Conservation (phyloP, 2,329 filamentous ascomycete species). For the Simplicillium aogashimaense region DNA sequence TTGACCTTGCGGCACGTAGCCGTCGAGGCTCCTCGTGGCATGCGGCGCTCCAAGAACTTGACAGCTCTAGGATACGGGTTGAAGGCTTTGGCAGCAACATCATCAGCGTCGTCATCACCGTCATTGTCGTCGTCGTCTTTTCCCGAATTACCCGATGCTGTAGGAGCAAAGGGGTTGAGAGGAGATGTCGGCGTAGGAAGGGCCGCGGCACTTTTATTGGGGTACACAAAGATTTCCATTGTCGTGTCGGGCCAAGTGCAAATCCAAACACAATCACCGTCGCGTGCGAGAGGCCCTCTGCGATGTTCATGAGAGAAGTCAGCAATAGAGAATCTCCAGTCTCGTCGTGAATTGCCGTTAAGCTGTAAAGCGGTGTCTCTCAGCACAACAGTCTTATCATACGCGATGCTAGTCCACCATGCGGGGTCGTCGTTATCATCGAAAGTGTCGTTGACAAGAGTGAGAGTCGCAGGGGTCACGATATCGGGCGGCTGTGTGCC, state of each 20-base stretch:
- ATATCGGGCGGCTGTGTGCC: constrained; percentile 44
- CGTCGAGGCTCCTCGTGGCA: constrained; percentile 16
- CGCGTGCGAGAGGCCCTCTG: constrained; percentile 16
- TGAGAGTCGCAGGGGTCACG: constrained; percentile 24
- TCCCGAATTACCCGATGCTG: background rate
- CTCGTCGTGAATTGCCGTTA: constrained; percentile 15
- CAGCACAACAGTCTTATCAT: constrained; percentile 48
- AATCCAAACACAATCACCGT: constrained; percentile 46
- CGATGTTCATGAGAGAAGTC: too few relatives aligned
- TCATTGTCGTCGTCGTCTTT: constrained; percentile 3
- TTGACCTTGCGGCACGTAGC: constrained; percentile 39
- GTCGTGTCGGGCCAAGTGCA: constrained; percentile 47
- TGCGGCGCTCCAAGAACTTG: constrained; percentile 45
- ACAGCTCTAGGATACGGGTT: constrained; percentile 38
- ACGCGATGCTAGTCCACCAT: constrained; percentile 40
- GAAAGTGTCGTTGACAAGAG: constrained; percentile 41
- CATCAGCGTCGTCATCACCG: too few relatives aligned
- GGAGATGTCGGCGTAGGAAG: constrained; percentile 1
- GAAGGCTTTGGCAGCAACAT: background rate
- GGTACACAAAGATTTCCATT: constrained; percentile 48
- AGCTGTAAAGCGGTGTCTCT: constrained; percentile 27
- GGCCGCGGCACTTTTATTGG: constrained; percentile 37
- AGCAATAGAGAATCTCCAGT: constrained; percentile 5
- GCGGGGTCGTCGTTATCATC: constrained; percentile 40
- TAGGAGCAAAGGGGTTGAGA: constrained; percentile 6